Percentiles rank a stretch among this genome's conserved stretches.
phyloP scores from a whole-genome alignment of 1,284 basidiomycete genomes.

The Ceratobasidium sp. region DNA sequence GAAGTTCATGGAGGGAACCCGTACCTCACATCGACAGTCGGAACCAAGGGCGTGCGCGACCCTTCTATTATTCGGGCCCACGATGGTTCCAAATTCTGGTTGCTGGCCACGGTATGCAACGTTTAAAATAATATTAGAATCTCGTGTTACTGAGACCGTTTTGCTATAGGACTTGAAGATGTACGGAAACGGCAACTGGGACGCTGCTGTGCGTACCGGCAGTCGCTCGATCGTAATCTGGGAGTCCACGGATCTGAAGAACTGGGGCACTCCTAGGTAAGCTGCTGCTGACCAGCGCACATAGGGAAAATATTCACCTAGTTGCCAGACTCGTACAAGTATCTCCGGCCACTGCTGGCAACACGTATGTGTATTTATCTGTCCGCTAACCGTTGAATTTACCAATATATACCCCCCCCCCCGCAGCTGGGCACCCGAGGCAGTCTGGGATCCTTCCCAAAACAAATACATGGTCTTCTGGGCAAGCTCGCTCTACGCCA shows the following conservation, averaged over 20 bases:
- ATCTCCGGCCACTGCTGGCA: conserved; percentile 33
- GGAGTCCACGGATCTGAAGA: conserved; percentile 38
- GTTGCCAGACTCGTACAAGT: conserved; percentile 30
- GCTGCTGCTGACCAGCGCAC: not conserved
- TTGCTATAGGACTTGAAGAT: conserved; percentile 31
- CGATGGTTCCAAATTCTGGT: conserved; percentile 37
- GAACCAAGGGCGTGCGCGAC: conserved; percentile 34
- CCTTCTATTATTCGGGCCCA: conserved; percentile 36
- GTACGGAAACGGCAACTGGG: conserved; percentile 32
- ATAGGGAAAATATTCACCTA: not conserved
- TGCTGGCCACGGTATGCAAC: conserved; percentile 25
- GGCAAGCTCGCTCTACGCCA: conserved; percentile 36
- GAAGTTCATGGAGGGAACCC: conserved; percentile 32
- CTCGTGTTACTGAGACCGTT: not conserved
- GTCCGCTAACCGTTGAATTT: not conserved
- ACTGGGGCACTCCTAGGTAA: conserved; percentile 33
- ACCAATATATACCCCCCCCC: not conserved
- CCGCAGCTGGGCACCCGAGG: conserved; percentile 37
- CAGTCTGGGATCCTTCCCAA: conserved; percentile 36
- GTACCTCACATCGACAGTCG: conserved; percentile 33
- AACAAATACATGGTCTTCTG: conserved; percentile 38
- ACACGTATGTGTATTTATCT: conserved; percentile 13
- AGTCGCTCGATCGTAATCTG: conserved; percentile 37
- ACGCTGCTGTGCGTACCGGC: conserved; percentile 35
- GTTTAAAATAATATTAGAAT: not conserved